Evolutionary conservation across 495 filamentous ascomycete genomes (phyloP).

Genomic region (Hypoxylon perforatum): DNA sequence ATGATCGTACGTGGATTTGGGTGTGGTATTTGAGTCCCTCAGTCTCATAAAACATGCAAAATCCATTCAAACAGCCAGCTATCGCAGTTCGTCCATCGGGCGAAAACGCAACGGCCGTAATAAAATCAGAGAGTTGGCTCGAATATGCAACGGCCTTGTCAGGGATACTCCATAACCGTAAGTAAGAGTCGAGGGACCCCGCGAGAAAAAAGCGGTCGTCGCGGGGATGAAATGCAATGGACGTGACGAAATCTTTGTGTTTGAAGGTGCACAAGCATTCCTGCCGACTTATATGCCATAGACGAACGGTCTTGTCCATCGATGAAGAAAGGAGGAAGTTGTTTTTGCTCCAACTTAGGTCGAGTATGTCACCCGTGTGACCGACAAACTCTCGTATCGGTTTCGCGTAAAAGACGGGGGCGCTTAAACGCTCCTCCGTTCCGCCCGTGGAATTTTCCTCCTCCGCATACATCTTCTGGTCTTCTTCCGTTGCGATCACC

Average conservation of each 20-base stretch:
- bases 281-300: constrained; percentile 88
- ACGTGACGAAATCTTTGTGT: constrained; percentile 95
- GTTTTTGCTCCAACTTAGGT: constrained; percentile 99
- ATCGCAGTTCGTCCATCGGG: constrained; percentile 92
- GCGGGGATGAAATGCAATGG: constrained; percentile 91
- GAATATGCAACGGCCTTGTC: constrained; percentile 94
- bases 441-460: constrained; percentile 71
- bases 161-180: constrained; percentile 96
- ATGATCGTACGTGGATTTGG: constrained; percentile 89
- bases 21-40: constrained; percentile 86
- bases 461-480: constrained; percentile 75
- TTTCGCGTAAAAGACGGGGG: constrained; percentile 87
- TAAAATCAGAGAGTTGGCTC: constrained; percentile 83
- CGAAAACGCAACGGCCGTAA: constrained; percentile 93
- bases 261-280: constrained; percentile 97
- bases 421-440: constrained; percentile 75
- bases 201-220: constrained; percentile 98
- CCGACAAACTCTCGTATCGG: constrained; percentile 83
- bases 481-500: constrained; percentile 83
- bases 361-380: constrained; percentile 87
- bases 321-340: constrained; percentile 96
- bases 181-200: constrained; percentile 89
- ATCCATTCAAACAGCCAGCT: constrained; percentile 85
- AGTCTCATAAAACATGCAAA: constrained; percentile 94
- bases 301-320: constrained; percentile 96